Conservation (phyloP, 257 asterid species). For the Nemophila menziesii region DNA sequence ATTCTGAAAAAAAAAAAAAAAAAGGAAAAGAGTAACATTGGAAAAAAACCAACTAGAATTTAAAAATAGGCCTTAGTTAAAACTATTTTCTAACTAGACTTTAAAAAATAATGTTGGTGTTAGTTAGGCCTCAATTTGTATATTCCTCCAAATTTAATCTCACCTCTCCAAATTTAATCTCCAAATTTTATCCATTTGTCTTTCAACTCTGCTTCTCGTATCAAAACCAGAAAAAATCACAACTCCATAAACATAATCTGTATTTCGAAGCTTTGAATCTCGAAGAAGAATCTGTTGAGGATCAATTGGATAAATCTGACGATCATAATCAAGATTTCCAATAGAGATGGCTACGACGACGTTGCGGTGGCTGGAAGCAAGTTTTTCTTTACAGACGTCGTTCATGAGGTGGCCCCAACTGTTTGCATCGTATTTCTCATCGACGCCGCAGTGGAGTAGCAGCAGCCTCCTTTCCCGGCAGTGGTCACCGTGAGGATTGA, state of each 20-base stretch:
- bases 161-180: too few species aligned
- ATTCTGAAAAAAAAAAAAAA: too few species aligned
- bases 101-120: too few species aligned
- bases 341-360: slow-evolving; percentile 32
- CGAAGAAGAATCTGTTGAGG: slow-evolving; percentile 88
- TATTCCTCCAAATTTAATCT: too few species aligned
- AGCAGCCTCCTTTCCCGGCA: slow-evolving; percentile 13
- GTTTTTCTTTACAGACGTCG: slow-evolving; percentile 30
- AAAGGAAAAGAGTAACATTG: too few species aligned
- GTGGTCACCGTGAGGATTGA: slow-evolving; percentile 14
- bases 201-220: slow-evolving; percentile 79
- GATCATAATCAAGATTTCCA: slow-evolving; percentile 69
- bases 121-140: too few species aligned
- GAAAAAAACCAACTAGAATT: too few species aligned
- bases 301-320: slow-evolving; percentile 63
- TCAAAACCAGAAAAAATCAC: slow-evolving; percentile 82
- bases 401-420: slow-evolving; percentile 32
- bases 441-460: slow-evolving; percentile 22
- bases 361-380: slow-evolving; percentile 18
- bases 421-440: slow-evolving; percentile 19
- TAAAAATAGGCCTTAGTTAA: too few species aligned
- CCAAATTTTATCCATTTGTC: slow-evolving; percentile 88
- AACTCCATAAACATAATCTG: slow-evolving; percentile 70
- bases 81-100: too few species aligned
- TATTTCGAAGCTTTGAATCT: slow-evolving; percentile 91